Percentiles rank a stretch among this genome's conserved stretches.
These are phyloP conservation scores for Fusarium anguioides DNA, from an alignment of 2,329 filamentous ascomycete genomes.

Conservation along the genomic window DNA sequence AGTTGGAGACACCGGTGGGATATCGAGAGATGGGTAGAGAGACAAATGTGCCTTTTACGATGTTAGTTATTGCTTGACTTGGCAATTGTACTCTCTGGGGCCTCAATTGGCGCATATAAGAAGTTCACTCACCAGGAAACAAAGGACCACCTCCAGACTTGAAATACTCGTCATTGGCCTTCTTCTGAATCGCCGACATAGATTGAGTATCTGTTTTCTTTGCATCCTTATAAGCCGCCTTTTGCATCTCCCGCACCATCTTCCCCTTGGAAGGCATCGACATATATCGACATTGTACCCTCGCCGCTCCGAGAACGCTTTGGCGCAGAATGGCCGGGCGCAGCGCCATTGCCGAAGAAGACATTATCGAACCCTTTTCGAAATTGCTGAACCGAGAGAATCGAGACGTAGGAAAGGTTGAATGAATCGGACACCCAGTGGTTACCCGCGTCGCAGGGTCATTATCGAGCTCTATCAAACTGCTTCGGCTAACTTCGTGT, in stretches of 20 bases:
- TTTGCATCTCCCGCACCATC: conserved; percentile 47
- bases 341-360: conserved; percentile 33
- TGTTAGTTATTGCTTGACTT: background rate
- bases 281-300: conserved; percentile 43
- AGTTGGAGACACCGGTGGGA: conserved; percentile 43
- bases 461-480: conserved; percentile 42
- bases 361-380: conserved; percentile 26
- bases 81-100: background rate
- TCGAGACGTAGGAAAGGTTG: conserved; percentile 1
- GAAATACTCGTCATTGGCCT: conserved; percentile 50
- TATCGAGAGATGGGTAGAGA: conserved; percentile 54
- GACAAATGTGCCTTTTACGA: conserved; percentile 59
- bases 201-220: conserved; percentile 44
- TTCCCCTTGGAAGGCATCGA: conserved; percentile 42
- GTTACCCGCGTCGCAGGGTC: conserved; percentile 43
- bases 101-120: conserved; percentile 5
- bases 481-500: conserved; percentile 6
- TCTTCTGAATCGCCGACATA: conserved; percentile 49
- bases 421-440: conserved; percentile 18
- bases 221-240: conserved; percentile 34
- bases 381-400: background rate
- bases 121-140: conserved; percentile 48
- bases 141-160: conserved; percentile 48
- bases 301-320: conserved; percentile 35
- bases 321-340: conserved; percentile 39